A percentile compares a stretch with the other conserved stretches of the same genome.
phyloP scores from a whole-genome alignment of 1,284 basidiomycete species.

The Microstroma glucosiphilum region DNA sequence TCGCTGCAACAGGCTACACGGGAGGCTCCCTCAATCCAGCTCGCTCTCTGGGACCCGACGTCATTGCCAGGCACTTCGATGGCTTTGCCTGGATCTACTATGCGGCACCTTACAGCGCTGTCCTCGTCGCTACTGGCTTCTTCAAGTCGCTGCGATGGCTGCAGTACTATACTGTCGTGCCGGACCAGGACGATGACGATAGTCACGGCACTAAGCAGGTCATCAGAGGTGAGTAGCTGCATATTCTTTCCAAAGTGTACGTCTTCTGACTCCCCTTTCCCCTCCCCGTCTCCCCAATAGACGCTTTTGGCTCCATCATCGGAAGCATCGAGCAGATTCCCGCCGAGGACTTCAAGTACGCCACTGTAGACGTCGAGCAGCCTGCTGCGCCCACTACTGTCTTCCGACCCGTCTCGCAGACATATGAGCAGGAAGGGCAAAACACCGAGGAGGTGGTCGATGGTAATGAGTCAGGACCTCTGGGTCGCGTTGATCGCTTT shows the following conservation, averaged over 20 bases:
- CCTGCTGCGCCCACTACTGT: too few species aligned
- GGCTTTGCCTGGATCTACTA: constrained; percentile 36
- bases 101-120: constrained; percentile 28
- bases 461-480: too few species aligned
- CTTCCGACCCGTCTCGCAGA: too few species aligned
- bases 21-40: constrained; percentile 41
- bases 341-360: constrained; percentile 4
- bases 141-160: constrained; percentile 26
- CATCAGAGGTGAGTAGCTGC: constrained; percentile 19
- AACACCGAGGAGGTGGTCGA: too few species aligned
- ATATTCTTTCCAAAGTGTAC: too few species aligned
- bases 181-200: constrained; percentile 35
- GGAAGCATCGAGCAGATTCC: constrained; percentile 25
- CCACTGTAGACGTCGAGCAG: background rate
- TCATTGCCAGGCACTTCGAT: constrained; percentile 22
- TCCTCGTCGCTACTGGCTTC: constrained; percentile 26
- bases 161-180: constrained; percentile 31
- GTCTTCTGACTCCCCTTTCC: too few species aligned
- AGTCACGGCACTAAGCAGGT: constrained; percentile 15
- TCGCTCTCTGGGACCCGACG: constrained; percentile 32
- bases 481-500: too few species aligned
- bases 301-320: constrained; percentile 23
- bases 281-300: too few species aligned
- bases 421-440: too few species aligned
- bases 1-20: constrained; percentile 31